phyloP scores from a whole-genome alignment of 1,139 yeast genomes.

The Blastobotrys buckinghamii region DNA sequence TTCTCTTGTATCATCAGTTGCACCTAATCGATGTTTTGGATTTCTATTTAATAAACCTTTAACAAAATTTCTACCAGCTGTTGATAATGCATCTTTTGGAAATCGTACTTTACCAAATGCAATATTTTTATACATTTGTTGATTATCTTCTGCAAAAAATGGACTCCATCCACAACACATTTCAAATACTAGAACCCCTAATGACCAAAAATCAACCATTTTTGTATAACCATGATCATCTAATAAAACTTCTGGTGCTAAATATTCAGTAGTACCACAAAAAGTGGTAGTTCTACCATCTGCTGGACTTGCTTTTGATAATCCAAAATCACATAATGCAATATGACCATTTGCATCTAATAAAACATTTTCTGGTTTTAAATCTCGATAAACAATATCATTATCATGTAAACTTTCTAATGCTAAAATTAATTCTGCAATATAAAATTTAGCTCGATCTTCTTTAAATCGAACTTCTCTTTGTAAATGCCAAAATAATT shows the following conservation, averaged over 20 bases:
- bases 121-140: slow-evolving; percentile 97
- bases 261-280: slow-evolving; percentile 95
- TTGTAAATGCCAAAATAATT: slow-evolving; percentile 94
- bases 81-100: slow-evolving; percentile 88
- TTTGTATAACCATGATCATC: slow-evolving; percentile 95
- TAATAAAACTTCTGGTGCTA: slow-evolving; percentile 88
- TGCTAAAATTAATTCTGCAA: slow-evolving; percentile 90
- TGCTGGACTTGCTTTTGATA: slow-evolving; percentile 84
- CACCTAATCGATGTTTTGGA: slow-evolving; percentile 91
- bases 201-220: slow-evolving; percentile 97
- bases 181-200: slow-evolving; percentile 87
- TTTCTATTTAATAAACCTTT: slow-evolving; percentile 91
- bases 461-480: slow-evolving; percentile 91
- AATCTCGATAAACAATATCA: slow-evolving; percentile 89
- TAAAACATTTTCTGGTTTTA: slow-evolving; percentile 90
- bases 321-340: slow-evolving; percentile 93
- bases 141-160: slow-evolving; percentile 93
- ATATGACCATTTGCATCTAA: slow-evolving; percentile 96
- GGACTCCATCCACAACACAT: slow-evolving; percentile 99
- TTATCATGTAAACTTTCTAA: slow-evolving; percentile 88
- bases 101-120: slow-evolving; percentile 97
- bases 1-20: slow-evolving; percentile 86
- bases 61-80: slow-evolving; percentile 91
- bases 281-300: slow-evolving; percentile 95
- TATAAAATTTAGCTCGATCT: slow-evolving; percentile 90